phyloP scores from a whole-genome alignment of 1,284 basidiomycete genomes.

The Papiliotrema flavescens region DNA sequence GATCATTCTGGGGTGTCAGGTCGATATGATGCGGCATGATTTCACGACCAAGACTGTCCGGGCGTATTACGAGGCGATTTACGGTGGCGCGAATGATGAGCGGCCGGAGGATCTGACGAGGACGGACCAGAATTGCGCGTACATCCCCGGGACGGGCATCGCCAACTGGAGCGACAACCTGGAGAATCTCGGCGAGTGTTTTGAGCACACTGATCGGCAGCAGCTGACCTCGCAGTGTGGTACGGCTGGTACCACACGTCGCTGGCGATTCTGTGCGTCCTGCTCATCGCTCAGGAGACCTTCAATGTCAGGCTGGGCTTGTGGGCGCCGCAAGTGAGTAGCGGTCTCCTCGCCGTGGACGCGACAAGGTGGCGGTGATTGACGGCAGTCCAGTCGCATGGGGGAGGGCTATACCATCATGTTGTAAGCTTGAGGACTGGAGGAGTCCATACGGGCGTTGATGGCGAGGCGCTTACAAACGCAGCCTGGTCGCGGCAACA shows the following conservation, averaged over 20 bases:
- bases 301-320: constrained; percentile 31
- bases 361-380: constrained; percentile 2
- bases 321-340: constrained; percentile 31
- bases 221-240: constrained; percentile 20
- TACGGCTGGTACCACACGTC: constrained; percentile 25
- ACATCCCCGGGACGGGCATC: constrained; percentile 25
- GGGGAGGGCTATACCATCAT: constrained; percentile 34
- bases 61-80: not conserved
- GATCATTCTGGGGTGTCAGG: constrained; percentile 20
- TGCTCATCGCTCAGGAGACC: constrained; percentile 26
- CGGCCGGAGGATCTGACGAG: not conserved
- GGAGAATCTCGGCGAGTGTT: constrained; percentile 25
- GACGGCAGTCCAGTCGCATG: constrained; percentile 15
- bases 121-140: constrained; percentile 21
- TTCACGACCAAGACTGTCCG: constrained; percentile 12
- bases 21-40: constrained; percentile 25
- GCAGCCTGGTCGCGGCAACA: constrained; percentile 19
- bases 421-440: constrained; percentile 20
- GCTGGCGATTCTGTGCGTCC: constrained; percentile 25
- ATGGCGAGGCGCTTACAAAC: not conserved
- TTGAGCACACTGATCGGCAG: not conserved
- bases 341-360: not conserved
- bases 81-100: not conserved
- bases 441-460: not conserved
- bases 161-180: constrained; percentile 23